Evolutionary conservation across 2,329 filamentous ascomycete species (phyloP).

Genomic region (Sporothrix variecibatus): DNA sequence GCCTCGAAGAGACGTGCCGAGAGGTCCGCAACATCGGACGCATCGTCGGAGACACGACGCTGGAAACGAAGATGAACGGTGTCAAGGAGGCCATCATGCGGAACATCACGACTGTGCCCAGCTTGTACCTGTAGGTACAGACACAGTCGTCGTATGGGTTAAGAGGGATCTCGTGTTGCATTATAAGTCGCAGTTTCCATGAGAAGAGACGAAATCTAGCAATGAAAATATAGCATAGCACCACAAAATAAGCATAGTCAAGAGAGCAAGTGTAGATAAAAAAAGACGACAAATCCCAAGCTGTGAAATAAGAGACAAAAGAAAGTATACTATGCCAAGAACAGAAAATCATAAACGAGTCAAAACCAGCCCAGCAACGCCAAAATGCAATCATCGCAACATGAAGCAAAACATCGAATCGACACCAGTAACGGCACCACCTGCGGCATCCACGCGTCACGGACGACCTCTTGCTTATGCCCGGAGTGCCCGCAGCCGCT

Average conservation of each 20-base stretch:
- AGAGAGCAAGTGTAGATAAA: not conserved
- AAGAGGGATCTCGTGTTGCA: not conserved
- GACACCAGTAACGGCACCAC: not conserved
- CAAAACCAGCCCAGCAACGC: not conserved
- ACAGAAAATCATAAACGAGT: not conserved
- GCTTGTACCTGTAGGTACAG: slow-evolving; percentile 72
- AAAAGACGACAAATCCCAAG: not conserved
- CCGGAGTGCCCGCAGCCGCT: slow-evolving; percentile 58
- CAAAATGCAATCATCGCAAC: slow-evolving; percentile 3
- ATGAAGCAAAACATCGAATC: not conserved
- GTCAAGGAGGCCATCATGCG: slow-evolving; percentile 98
- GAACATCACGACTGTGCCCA: slow-evolving; percentile 88
- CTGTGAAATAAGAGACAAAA: not conserved
- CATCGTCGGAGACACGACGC: slow-evolving; percentile 88
- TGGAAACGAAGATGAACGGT: slow-evolving; percentile 95
- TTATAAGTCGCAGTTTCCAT: not conserved
- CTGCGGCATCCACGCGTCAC: not conserved
- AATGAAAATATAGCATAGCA: not conserved
- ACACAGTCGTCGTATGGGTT: not conserved
- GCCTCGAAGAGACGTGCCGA: slow-evolving; percentile 91
- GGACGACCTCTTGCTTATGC: slow-evolving; percentile 41
- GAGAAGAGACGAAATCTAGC: not conserved
- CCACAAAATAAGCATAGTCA: not conserved
- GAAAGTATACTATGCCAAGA: not conserved
- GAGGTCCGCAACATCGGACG: slow-evolving; percentile 97